Base-by-base conservation (phyloP, 768 basidiomycete genomes). In the Boletus insuetus region DNA sequence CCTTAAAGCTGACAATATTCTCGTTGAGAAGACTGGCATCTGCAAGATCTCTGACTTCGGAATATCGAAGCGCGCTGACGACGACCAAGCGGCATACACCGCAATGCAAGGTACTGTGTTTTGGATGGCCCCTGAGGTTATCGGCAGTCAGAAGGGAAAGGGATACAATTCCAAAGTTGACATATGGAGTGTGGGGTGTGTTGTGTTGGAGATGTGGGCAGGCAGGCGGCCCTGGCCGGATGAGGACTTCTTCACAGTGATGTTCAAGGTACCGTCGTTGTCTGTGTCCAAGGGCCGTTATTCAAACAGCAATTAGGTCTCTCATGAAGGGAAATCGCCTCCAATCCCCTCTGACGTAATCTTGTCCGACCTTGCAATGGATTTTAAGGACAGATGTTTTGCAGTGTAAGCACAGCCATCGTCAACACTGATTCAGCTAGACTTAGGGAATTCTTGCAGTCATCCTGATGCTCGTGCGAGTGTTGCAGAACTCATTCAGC, bases 41-140 rank as follows among this genome's bases (percentile, higher is more conserved):
- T 97, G 95, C 80, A 98, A 98, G 74, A 98, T 99, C 49, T 95
- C 94, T 3, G 95, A 98, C 73, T 98, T 98, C 66, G 97, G 97
- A 40, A 98, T 98, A 54, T 96, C 94, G n/a, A 98, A 98, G 74
- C 83, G 91, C 57, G 94, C 86, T 58, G 93, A 90, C 58, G 93
- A 97, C 57, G 82, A 89, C 49, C 85, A 90, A 59, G 81, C 85
- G 49, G 89, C 89, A 47, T 86, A 83, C 59, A 96, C 94, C 2
- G 90, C 91, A 20, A 94, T 99, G 93, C 91, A 94, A 69, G 97
- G 97, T 24, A 95, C 95, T 19, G 90, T 98, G 35, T 98, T 97
- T 70, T 99, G 97, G 96, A 98, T 98, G 96, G 95, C 95, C 11
- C 95, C 95, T 0, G 95, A 94, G 75, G 92, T 97, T 51, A 83